These are phyloP conservation scores for Chionographis japonica DNA, from an alignment of 106 monocot species.

Conservation along the genomic window DNA sequence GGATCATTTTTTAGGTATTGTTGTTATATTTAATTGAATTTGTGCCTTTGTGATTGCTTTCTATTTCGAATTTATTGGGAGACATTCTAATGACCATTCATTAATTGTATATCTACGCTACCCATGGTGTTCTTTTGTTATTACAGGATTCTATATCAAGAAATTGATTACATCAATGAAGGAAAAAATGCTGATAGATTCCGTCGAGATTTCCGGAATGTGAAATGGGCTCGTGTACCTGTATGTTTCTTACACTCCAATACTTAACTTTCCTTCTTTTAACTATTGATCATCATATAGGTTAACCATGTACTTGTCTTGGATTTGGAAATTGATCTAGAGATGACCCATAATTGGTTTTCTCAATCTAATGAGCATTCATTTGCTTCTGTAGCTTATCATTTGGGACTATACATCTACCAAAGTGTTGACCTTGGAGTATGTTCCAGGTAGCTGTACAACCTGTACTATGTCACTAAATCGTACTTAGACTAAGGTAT, in stretches of 20 bases:
- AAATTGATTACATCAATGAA: slow-evolving; percentile 98
- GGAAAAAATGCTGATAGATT: slow-evolving; percentile 99
- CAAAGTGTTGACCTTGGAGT: slow-evolving; percentile 90
- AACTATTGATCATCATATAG: background rate
- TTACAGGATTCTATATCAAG: slow-evolving; percentile 87
- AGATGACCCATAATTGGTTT: background rate
- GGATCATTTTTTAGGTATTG: too few species aligned
- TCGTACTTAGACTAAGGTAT: background rate
- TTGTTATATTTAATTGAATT: too few species aligned
- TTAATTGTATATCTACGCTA: background rate
- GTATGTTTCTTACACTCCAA: slow-evolving; percentile 52
- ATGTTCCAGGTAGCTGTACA: slow-evolving; percentile 69
- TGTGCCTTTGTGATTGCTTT: background rate
- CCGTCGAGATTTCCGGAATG: slow-evolving; percentile 91
- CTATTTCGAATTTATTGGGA: background rate
- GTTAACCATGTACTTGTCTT: background rate
- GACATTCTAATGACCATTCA: background rate
- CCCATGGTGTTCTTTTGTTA: background rate
- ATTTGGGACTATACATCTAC: slow-evolving; percentile 88
- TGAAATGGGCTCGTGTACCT: slow-evolving; percentile 98
- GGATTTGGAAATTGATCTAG: background rate
- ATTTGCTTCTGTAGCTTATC: slow-evolving; percentile 45
- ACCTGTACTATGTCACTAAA: background rate
- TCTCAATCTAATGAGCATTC: background rate
- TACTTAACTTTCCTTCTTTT: background rate